Conservation (phyloP, 2,329 filamentous ascomycete species). For the Pseudonectria foliicola region DNA sequence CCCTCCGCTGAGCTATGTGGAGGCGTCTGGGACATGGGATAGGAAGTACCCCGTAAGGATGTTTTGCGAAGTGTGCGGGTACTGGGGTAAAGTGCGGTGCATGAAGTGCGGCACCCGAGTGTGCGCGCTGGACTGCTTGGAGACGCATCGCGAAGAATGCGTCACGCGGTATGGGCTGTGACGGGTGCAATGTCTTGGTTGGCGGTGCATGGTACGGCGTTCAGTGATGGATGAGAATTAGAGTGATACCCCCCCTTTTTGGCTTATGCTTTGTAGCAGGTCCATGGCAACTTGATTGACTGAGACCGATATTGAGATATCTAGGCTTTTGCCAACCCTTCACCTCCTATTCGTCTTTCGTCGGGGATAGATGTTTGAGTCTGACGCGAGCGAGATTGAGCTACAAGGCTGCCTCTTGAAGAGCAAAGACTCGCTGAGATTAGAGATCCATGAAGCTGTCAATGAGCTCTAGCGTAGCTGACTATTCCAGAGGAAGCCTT, state of each 20-base stretch:
- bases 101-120: conserved; percentile 70
- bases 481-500: too few relatives aligned
- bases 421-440: too few relatives aligned
- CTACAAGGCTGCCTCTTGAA: too few relatives aligned
- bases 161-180: conserved; percentile 54
- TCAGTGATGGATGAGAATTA: conserved; percentile 15
- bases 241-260: conserved; percentile 19
- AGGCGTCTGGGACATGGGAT: conserved; percentile 46
- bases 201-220: conserved; percentile 2
- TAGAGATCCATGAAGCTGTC: too few relatives aligned
- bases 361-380: too few relatives aligned
- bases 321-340: too few relatives aligned
- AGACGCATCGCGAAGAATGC: conserved; percentile 64
- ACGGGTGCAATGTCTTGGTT: conserved; percentile 5
- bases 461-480: too few relatives aligned
- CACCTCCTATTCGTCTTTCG: too few relatives aligned
- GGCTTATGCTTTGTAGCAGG: neutral
- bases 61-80: conserved; percentile 76
- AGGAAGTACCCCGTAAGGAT: conserved; percentile 48
- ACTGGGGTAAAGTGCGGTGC: conserved; percentile 72
- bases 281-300: too few relatives aligned
- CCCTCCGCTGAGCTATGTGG: conserved; percentile 61
- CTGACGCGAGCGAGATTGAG: too few relatives aligned
- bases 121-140: conserved; percentile 70
- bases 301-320: too few relatives aligned